Evolutionary conservation across 108 stramenopile genomes (phyloP), one percentile per base, ranked within the genome.

Genomic region (Epithemia pelagica): DNA sequence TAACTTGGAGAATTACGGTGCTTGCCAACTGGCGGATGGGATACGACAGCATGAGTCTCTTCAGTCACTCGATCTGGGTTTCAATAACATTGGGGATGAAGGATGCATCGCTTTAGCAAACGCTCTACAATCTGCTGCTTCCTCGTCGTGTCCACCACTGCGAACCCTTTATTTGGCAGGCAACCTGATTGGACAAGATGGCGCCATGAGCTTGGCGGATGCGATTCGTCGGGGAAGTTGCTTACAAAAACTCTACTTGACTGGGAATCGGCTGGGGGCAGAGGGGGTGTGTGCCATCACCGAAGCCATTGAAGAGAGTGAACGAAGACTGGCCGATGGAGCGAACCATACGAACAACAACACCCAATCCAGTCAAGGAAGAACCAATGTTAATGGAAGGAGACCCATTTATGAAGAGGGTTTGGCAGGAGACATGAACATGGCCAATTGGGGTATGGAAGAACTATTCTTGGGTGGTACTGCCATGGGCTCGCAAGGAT

Each of bases 381-480:
- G n/a, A n/a, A n/a, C n/a, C n/a, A 46, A 46, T 15, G 15, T 15
- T 15, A 46, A 15, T 46, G 15, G 37, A 46, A 46, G 37, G 37
- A 46, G 37, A 15, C 5, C 5, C 5, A 46, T 46, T 46, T 46
- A 10, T 46, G 10, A 46, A 46, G 37, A 46, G 15, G 10, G 15
- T 15, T 10, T 10, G 37, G 10, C 5, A 15, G 15, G 5, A 15
- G 5, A 5, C 15, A 5, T 5, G 15, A 15, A 46, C 10, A 46
- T 46, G 10, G 37, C 15, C 37, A 10, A 5, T 5, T 10, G 37
- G 10, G 83, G 83, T 5, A 80, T 89, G 76, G 75, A 85, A 68
- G 88, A 92, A 67, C 71, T 92, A 19, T 87, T 86, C 69, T 68
- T 92, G 1, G 91, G 91, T 18, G 91, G 88, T 0, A 87, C 86